Conservation (phyloP, 345 rosid genomes). For the Linum tenue region DNA sequence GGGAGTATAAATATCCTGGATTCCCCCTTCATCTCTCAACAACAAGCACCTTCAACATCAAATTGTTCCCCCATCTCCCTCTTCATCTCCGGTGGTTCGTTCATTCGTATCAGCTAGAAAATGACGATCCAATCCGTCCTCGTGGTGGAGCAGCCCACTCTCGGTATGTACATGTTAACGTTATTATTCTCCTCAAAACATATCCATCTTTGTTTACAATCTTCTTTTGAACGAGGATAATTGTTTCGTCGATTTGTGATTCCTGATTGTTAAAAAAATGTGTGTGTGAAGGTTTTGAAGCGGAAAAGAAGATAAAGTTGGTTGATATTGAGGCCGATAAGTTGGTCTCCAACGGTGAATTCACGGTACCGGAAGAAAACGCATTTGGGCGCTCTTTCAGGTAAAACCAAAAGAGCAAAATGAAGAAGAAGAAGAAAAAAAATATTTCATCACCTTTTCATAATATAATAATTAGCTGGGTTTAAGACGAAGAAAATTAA, state of each 20-base stretch:
- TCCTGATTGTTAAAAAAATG: no score
- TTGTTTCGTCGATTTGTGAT: no score
- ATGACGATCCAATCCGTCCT: not conserved
- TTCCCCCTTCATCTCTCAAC: not conserved
- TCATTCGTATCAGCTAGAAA: no score
- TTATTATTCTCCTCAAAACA: no score
- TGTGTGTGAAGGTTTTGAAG: not conserved
- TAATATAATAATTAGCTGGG: not conserved
- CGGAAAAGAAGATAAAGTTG: not conserved
- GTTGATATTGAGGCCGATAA: not conserved
- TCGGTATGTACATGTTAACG: not conserved
- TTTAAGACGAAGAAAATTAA: not conserved
- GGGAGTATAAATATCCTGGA: not conserved
- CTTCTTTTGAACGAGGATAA: no score
- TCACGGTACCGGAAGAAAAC: not conserved
- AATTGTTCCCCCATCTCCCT: not conserved
- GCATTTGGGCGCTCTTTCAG: slow-evolving; percentile 1
- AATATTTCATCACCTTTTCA: not conserved
- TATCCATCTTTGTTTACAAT: no score
- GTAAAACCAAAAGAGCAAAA: not conserved
- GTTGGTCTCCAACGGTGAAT: not conserved
- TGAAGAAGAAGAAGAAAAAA: not conserved
- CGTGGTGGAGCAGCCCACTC: not conserved
- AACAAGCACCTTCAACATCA: not conserved
- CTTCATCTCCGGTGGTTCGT: not conserved